Percentiles rank a stretch among this genome's conserved stretches.
phyloP scores from a whole-genome alignment of 139 green algal genomes.

The Nannochloris sp. region DNA sequence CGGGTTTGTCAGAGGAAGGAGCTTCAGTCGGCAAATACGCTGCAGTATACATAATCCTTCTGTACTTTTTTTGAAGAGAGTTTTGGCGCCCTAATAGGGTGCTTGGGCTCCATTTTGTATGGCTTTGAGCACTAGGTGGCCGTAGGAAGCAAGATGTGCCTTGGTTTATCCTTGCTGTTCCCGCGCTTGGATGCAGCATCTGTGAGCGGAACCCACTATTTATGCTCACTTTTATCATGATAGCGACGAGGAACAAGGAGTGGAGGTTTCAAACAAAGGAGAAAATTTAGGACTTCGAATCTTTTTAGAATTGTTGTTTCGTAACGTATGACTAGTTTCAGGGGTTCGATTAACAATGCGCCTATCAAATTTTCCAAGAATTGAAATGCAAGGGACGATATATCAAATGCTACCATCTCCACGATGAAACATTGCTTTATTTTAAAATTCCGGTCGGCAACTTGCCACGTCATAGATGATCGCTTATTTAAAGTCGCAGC shows the following conservation, averaged over 20 bases:
- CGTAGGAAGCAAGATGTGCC: no score
- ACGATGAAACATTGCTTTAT: not conserved
- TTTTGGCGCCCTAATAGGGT: no score
- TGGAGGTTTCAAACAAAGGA: no score
- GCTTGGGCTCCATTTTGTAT: no score
- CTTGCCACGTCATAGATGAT: no score
- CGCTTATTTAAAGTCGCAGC: not conserved
- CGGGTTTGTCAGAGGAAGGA: not conserved
- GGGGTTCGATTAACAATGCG: not conserved
- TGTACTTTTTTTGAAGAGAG: not conserved
- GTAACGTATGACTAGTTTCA: not conserved
- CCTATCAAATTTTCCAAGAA: not conserved
- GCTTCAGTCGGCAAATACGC: not conserved
- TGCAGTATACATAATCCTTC: not conserved
- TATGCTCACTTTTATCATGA: not conserved
- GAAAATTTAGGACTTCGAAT: not conserved
- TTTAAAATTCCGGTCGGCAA: conserved; percentile 1
- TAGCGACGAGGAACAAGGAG: not conserved
- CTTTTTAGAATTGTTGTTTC: not conserved
- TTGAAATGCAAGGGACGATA: not conserved
- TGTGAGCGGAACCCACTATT: no score
- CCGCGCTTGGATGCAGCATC: no score
- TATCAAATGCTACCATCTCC: not conserved
- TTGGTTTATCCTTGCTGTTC: no score
- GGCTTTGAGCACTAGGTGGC: no score